Base-by-base conservation (phyloP, 2,329 filamentous ascomycete genomes). In the Xylariaceae sp. region DNA sequence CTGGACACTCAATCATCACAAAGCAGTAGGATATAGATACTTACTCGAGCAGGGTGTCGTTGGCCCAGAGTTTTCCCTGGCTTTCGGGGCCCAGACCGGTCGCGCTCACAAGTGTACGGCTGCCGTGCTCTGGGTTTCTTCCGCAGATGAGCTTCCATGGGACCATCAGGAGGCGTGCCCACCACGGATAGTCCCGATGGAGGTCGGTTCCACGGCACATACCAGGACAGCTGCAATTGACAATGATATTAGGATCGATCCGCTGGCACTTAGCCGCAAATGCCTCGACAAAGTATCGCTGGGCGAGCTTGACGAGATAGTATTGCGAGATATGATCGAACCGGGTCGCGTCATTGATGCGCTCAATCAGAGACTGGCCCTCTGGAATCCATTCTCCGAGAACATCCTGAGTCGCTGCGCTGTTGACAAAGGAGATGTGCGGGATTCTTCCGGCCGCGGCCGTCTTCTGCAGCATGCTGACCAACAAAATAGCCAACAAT, bases 401-500 rank as follows among this genome's bases (percentile, higher is more conserved):
- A 10, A 68, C 60, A 37, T 66, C 63, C n/a, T 61, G 62, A 9
- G 55, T 54, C 9, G 64, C 67, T n/a, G 59, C 39, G 42, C 67
- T 69, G 23, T 67, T 68, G 13, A 79, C 72, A 39, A 80, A 73
- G 0, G 74, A 75, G 7, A 82, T 68, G 62, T 79, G 75, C 3
- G 37, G 70, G 2, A 73, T 30, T 17, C 42, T 7, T 5, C 11
- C 15, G 53, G 3, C 70, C 53, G 3, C 69, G 13, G 73, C 72
- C 35, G 74, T 74, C 4, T 65, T 13, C 37, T 71, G 69, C 10
- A 82, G 66, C 55, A 78, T 77, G 0, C 78, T 79, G 1, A 82
- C 71, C 23, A 87, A 73, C 0, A 84, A 68, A 2, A 84, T 58
- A 0, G 75, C 80, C 10, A 87, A 71, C 0, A 85, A 72, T 4